phyloP scores from a whole-genome alignment of 192 early-diverging fungal species.

The Entomortierella lignicola region DNA sequence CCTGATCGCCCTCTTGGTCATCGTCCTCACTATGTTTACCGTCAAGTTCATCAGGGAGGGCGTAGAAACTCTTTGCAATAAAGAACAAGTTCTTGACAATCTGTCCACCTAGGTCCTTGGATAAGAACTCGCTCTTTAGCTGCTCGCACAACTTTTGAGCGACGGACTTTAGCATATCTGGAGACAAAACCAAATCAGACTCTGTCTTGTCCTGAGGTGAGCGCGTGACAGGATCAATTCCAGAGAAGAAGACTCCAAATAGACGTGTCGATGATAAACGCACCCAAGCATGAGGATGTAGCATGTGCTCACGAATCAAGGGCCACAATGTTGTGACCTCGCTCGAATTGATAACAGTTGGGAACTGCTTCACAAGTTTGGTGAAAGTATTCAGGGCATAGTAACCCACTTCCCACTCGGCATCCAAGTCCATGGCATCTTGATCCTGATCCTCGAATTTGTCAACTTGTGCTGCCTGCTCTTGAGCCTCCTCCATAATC shows the following conservation, averaged over 20 bases:
- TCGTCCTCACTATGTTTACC: slow-evolving; percentile 38
- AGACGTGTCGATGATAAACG: slow-evolving; percentile 75
- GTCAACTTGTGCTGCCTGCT: slow-evolving; percentile 26
- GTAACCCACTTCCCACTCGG: slow-evolving; percentile 90
- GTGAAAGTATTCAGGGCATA: slow-evolving; percentile 81
- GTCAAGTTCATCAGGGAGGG: slow-evolving; percentile 23
- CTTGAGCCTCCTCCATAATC: slow-evolving; percentile 61
- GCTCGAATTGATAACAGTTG: slow-evolving; percentile 60
- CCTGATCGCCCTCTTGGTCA: slow-evolving; percentile 26
- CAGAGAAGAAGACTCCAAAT: slow-evolving; percentile 82
- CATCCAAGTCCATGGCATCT: slow-evolving; percentile 68
- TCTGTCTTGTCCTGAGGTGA: slow-evolving; percentile 34
- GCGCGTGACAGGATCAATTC: slow-evolving; percentile 69
- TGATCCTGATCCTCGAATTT: slow-evolving; percentile 29
- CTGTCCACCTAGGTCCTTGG: slow-evolving; percentile 86
- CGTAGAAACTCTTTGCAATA: slow-evolving; percentile 82
- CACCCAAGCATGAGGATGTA: slow-evolving; percentile 95
- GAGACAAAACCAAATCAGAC: slow-evolving; percentile 41
- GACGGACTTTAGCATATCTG: slow-evolving; percentile 61
- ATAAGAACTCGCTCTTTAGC: slow-evolving; percentile 72
- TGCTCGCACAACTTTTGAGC: slow-evolving; percentile 69
- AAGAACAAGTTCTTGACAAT: slow-evolving; percentile 95
- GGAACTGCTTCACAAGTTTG: slow-evolving; percentile 72
- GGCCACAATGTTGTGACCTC: slow-evolving; percentile 74
- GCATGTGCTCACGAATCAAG: slow-evolving; percentile 69